Conservation (phyloP, 257 asterid genomes). For the Solanum sitiens region DNA sequence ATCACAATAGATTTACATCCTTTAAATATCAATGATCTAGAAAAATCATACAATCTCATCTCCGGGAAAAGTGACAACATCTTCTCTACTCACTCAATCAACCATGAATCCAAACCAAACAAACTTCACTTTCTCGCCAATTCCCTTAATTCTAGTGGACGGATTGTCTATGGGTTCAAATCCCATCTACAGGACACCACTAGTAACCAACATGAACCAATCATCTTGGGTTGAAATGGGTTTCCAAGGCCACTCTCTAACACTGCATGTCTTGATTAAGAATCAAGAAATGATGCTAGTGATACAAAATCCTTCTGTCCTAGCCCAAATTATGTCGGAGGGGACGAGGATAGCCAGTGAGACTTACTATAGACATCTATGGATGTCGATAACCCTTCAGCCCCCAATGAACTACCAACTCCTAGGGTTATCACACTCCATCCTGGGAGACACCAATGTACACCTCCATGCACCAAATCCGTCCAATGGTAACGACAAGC, state of each 20-base stretch:
- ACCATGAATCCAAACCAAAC: neutral
- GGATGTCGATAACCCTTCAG: neutral
- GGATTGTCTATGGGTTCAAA: neutral
- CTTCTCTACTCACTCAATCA: neutral
- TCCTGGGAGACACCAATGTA: neutral
- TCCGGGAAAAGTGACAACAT: neutral
- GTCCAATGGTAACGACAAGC: neutral
- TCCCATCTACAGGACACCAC: no score
- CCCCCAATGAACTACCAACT: neutral
- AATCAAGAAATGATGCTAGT: neutral
- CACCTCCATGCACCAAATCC: neutral
- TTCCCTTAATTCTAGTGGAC: neutral
- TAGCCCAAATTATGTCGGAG: neutral
- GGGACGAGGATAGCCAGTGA: neutral
- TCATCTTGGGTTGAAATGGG: no score
- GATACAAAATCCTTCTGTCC: neutral
- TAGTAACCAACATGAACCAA: no score
- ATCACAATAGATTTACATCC: neutral
- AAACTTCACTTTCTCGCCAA: neutral
- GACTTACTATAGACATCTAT: neutral
- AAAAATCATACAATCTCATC: neutral
- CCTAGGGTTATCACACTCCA: neutral
- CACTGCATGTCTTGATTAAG: neutral
- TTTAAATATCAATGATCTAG: neutral
- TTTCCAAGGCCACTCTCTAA: neutral